These are phyloP conservation scores for Aechmea fasciata DNA, from an alignment of 176 grass and related monocot species.

Conservation along the genomic window DNA sequence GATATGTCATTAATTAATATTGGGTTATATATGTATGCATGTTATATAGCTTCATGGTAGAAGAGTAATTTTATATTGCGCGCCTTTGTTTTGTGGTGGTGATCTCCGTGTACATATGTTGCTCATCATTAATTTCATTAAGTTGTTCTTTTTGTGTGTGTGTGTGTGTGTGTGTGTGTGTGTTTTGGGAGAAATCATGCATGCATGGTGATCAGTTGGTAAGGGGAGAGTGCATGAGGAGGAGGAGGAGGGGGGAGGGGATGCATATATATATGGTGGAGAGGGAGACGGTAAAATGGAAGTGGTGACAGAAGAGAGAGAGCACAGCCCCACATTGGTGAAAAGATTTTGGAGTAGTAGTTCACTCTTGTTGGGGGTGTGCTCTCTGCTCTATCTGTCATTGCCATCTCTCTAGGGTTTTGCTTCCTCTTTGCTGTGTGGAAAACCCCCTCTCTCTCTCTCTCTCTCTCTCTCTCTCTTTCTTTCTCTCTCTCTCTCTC, in stretches of 20 bases:
- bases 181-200: background rate
- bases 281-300: background rate
- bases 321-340: conserved; percentile 77
- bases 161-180: background rate
- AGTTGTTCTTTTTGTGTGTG: too few relatives aligned
- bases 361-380: conserved; percentile 66
- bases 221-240: background rate
- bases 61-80: too few relatives aligned
- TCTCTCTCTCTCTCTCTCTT: background rate
- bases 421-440: background rate
- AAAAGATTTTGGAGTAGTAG: conserved; percentile 10
- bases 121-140: too few relatives aligned
- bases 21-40: too few relatives aligned
- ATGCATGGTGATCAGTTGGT: background rate
- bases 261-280: too few relatives aligned
- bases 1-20: too few relatives aligned
- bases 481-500: too few relatives aligned
- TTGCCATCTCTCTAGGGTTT: conserved; percentile 14
- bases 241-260: background rate
- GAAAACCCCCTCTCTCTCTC: background rate
- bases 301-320: conserved; percentile 95
- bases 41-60: too few relatives aligned
- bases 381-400: conserved; percentile 98
- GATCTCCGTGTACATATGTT: too few relatives aligned
- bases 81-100: too few relatives aligned